phyloP scores from a whole-genome alignment of 2,329 filamentous ascomycete species.

The Aspergillus fructus region DNA sequence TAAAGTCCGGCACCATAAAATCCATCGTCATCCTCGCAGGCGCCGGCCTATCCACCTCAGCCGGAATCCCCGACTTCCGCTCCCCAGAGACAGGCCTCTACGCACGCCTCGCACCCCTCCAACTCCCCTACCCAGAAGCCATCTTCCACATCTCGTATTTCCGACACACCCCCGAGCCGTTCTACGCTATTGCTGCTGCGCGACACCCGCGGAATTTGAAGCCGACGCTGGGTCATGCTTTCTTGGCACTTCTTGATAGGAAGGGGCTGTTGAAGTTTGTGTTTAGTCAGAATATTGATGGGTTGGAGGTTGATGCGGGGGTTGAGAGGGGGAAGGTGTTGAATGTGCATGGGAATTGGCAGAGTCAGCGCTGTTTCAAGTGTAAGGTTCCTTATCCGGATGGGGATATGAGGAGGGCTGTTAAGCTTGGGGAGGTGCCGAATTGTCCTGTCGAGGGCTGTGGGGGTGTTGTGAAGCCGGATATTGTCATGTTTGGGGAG shows the following conservation, averaged over 20 bases:
- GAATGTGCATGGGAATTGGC: slow-evolving; percentile 86
- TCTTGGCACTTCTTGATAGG: slow-evolving; percentile 71
- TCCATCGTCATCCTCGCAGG: slow-evolving; percentile 50
- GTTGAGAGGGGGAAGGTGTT: slow-evolving; percentile 72
- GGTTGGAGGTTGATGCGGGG: slow-evolving; percentile 77
- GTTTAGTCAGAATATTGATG: slow-evolving; percentile 93
- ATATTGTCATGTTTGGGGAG: slow-evolving; percentile 85
- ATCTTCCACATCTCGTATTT: slow-evolving; percentile 88
- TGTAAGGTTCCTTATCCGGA: slow-evolving; percentile 68
- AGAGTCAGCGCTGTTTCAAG: slow-evolving; percentile 77
- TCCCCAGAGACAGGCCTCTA: slow-evolving; percentile 84
- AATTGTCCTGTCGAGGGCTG: slow-evolving; percentile 61
- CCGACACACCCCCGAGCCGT: slow-evolving; percentile 71
- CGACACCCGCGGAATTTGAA: slow-evolving; percentile 81
- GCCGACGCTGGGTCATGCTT: slow-evolving; percentile 80
- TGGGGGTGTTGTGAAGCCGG: slow-evolving; percentile 74
- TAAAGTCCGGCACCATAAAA: slow-evolving; percentile 7
- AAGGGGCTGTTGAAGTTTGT: slow-evolving; percentile 75
- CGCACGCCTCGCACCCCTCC: slow-evolving; percentile 74
- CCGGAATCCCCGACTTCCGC: slow-evolving; percentile 78
- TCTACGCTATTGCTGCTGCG: slow-evolving; percentile 81
- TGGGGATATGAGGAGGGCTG: slow-evolving; percentile 65
- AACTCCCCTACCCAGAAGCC: slow-evolving; percentile 78
- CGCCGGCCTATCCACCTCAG: slow-evolving; percentile 65
- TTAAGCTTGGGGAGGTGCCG: slow-evolving; percentile 66